Evolutionary conservation across 1,139 yeast genomes (phyloP).

Genomic region (Saccharomyces hybrid): DNA sequence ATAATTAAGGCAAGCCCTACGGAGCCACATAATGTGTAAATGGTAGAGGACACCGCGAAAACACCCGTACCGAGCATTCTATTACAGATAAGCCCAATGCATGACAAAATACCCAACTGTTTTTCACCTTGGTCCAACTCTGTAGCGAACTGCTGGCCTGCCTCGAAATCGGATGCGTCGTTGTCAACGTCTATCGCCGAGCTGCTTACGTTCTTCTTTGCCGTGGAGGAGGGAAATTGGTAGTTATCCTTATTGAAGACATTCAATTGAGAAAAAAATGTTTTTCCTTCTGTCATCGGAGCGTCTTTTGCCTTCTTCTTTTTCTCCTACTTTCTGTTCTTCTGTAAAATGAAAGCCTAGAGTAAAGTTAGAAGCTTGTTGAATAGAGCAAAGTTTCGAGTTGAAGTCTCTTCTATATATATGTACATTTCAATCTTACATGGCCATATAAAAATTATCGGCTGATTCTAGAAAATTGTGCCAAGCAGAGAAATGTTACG

Average conservation of each 20-base stretch:
- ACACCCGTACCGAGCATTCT: conserved; percentile 88
- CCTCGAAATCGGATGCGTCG: conserved; percentile 20
- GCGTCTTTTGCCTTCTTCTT: conserved; percentile 1
- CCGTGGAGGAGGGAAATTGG: conserved; percentile 7
- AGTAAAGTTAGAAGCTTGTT: neutral
- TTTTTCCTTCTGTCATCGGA: conserved; percentile 14
- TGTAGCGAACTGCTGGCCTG: conserved; percentile 26
- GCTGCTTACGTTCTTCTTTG: conserved; percentile 4
- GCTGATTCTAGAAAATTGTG: neutral
- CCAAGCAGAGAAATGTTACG: neutral
- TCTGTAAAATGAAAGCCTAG: neutral
- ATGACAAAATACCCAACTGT: conserved; percentile 59
- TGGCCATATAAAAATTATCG: neutral
- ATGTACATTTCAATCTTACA: neutral
- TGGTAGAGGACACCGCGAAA: conserved; percentile 77
- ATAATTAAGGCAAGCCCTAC: conserved; percentile 65
- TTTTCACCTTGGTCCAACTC: conserved; percentile 48
- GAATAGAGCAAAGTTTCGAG: no score
- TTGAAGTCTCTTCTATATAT: neutral
- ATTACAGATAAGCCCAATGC: conserved; percentile 62
- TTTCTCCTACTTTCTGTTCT: neutral
- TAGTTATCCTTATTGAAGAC: conserved; percentile 27
- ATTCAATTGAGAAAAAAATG: conserved; percentile 24
- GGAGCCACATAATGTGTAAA: conserved; percentile 56
- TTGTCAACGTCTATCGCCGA: conserved; percentile 7